A percentile compares a stretch with the other conserved stretches of the same genome.
These are phyloP conservation scores for Calonectria pauciramosa DNA, from an alignment of 2,329 filamentous ascomycete genomes.

Conservation along the genomic window DNA sequence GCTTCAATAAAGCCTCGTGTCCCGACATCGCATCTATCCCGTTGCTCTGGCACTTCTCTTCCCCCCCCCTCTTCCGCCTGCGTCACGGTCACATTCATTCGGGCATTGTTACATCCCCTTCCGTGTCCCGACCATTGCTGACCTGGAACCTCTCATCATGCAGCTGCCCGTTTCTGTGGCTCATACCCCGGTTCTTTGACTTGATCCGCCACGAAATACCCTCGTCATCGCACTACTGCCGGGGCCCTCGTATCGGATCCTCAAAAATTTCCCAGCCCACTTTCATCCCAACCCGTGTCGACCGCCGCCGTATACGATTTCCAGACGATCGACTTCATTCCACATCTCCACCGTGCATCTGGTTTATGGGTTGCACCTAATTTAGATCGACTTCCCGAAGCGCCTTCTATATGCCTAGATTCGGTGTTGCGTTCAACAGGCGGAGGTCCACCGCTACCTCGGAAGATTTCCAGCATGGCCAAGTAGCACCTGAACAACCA, in stretches of 20 bases:
- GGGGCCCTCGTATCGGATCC: constrained; percentile 36
- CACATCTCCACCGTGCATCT: constrained; percentile 23
- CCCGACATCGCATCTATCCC: constrained; percentile 25
- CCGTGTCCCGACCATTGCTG: constrained; percentile 33
- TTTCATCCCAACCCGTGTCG: constrained; percentile 25
- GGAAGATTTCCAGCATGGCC: constrained; percentile 66
- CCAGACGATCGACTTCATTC: constrained; percentile 30
- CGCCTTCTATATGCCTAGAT: constrained; percentile 70
- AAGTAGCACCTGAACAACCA: constrained; percentile 60
- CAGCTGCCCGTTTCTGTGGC: constrained; percentile 44
- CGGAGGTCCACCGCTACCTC: constrained; percentile 71
- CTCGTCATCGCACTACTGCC: constrained; percentile 35
- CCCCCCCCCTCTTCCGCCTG: constrained; percentile 17
- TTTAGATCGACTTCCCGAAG: constrained; percentile 34
- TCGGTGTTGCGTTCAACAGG: constrained; percentile 70
- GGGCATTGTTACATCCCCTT: constrained; percentile 30
- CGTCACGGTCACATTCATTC: constrained; percentile 28
- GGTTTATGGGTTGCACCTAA: constrained; percentile 46
- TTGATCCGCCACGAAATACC: constrained; percentile 40
- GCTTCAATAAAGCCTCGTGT: constrained; percentile 40
- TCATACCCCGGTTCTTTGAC: constrained; percentile 42
- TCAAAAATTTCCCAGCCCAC: constrained; percentile 29
- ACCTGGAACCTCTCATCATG: constrained; percentile 42
- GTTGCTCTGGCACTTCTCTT: constrained; percentile 22
- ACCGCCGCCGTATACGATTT: constrained; percentile 34